Percentiles rank a stretch among this genome's conserved stretches.
phyloP scores from a whole-genome alignment of 1,139 yeast genomes.

The Blastobotrys serpentis region DNA sequence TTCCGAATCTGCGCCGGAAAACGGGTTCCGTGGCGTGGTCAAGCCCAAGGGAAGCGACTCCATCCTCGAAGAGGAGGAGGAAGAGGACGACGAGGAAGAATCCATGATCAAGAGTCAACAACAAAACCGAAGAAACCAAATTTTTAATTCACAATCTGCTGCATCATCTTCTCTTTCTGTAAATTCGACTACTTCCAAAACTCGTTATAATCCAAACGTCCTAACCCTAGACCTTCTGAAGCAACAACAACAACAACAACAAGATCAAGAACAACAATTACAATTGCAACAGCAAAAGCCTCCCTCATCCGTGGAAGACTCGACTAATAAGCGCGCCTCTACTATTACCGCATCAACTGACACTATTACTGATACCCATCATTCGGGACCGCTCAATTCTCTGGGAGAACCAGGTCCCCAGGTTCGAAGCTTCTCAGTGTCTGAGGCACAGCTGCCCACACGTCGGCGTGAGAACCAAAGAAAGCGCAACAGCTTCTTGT shows the following conservation, averaged over 20 bases:
- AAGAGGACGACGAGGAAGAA: constrained; percentile 16
- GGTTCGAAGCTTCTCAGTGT: constrained; percentile 25
- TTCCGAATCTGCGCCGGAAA: constrained; percentile 29
- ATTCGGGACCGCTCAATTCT: constrained; percentile 14
- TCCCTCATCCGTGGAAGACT: constrained; percentile 6
- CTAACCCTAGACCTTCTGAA: constrained; percentile 15
- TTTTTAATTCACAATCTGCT: constrained; percentile 18
- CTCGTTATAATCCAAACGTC: constrained; percentile 20
- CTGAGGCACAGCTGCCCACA: constrained; percentile 9
- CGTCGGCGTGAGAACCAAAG: constrained; percentile 1
- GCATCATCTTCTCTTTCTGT: constrained; percentile 22
- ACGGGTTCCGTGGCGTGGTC: constrained; percentile 31
- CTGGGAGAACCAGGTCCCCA: constrained; percentile 37
- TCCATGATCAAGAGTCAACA: constrained; percentile 7
- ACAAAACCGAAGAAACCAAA: constrained; percentile 12
- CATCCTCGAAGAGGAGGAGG: constrained; percentile 25
- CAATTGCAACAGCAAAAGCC: constrained; percentile 3
- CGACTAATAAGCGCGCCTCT: constrained; percentile 8
- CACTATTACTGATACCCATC: constrained; percentile 4
- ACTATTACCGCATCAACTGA: constrained; percentile 8
- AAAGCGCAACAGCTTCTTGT: constrained; percentile 6
- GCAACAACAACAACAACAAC: constrained; percentile 7
- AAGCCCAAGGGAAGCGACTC: constrained; percentile 19
- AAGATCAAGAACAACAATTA: constrained; percentile 7
- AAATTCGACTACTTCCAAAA: constrained; percentile 20